phyloP scores from a whole-genome alignment of 768 basidiomycete species.

The Rickenella mellea region DNA sequence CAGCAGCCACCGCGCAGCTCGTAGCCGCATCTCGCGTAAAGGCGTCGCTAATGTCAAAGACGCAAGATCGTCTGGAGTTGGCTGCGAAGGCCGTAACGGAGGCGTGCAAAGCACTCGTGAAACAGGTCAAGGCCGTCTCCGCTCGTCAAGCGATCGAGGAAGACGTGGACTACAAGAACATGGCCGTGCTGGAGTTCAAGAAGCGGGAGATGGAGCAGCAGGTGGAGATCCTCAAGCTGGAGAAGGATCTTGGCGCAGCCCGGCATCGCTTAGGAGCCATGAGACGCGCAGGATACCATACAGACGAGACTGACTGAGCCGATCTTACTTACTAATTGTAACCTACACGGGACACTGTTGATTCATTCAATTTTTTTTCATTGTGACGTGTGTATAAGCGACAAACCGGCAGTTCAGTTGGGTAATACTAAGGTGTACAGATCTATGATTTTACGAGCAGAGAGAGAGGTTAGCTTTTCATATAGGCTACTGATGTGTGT shows the following conservation, averaged over 20 bases:
- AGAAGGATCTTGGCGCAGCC: constrained; percentile 89
- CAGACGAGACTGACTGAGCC: constrained; percentile 63
- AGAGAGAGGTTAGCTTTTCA: too few species aligned
- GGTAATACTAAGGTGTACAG: too few species aligned
- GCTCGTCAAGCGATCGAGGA: constrained; percentile 75
- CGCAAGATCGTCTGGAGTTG: constrained; percentile 90
- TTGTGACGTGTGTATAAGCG: too few species aligned
- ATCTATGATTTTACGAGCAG: too few species aligned
- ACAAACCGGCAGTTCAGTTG: too few species aligned
- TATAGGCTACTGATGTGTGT: too few species aligned
- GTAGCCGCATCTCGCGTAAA: constrained; percentile 98
- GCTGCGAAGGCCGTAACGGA: constrained; percentile 97
- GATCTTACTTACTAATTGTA: not conserved
- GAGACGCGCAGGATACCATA: constrained; percentile 85
- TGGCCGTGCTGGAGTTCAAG: constrained; percentile 95
- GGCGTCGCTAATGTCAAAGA: constrained; percentile 96
- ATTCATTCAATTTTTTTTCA: too few species aligned
- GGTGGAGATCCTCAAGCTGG: constrained; percentile 93
- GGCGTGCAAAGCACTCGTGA: constrained; percentile 92
- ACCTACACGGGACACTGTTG: too few species aligned
- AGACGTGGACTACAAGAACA: constrained; percentile 77
- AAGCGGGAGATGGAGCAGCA: constrained; percentile 98
- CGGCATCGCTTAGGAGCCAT: constrained; percentile 75
- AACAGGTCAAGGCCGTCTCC: constrained; percentile 92
- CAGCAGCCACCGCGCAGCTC: constrained; percentile 93